phyloP scores from a whole-genome alignment of 768 basidiomycete genomes.

The Artomyces pyxidatus region DNA sequence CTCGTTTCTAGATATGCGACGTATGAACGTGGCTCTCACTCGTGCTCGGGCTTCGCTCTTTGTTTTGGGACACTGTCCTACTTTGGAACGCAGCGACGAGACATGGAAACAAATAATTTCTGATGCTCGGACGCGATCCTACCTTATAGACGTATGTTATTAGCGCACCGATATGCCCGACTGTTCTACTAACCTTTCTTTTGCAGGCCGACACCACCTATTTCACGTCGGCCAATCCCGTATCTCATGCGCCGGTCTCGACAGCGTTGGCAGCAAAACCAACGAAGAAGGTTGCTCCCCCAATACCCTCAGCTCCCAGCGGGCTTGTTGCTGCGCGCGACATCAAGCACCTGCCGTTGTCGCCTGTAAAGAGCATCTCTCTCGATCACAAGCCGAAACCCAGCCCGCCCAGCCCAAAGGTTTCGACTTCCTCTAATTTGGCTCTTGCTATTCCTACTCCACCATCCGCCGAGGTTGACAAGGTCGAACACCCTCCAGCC shows the following conservation, averaged over 20 bases:
- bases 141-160: slow-evolving; percentile 57
- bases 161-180: too few relatives aligned
- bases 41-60: slow-evolving; percentile 92
- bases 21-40: slow-evolving; percentile 99
- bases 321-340: slow-evolving; percentile 8
- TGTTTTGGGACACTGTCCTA: slow-evolving; percentile 85
- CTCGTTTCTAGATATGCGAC: slow-evolving; percentile 49
- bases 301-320: neutral
- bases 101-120: slow-evolving; percentile 72
- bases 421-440: slow-evolving; percentile 1
- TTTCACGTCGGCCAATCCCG: slow-evolving; percentile 27
- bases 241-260: slow-evolving; percentile 9
- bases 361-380: too few relatives aligned
- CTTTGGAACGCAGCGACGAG: slow-evolving; percentile 77
- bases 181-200: slow-evolving; percentile 2
- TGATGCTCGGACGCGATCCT: slow-evolving; percentile 61
- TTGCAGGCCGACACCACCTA: slow-evolving; percentile 28
- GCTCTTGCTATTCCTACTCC: neutral
- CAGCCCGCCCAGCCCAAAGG: too few relatives aligned
- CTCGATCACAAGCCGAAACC: too few relatives aligned
- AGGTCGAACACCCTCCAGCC: neutral
- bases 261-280: slow-evolving; percentile 16
- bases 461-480: neutral
- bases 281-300: slow-evolving; percentile 2
- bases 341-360: too few relatives aligned